Base-by-base conservation (phyloP, 805 yeast species). In the Lipomyces mesembrius region DNA sequence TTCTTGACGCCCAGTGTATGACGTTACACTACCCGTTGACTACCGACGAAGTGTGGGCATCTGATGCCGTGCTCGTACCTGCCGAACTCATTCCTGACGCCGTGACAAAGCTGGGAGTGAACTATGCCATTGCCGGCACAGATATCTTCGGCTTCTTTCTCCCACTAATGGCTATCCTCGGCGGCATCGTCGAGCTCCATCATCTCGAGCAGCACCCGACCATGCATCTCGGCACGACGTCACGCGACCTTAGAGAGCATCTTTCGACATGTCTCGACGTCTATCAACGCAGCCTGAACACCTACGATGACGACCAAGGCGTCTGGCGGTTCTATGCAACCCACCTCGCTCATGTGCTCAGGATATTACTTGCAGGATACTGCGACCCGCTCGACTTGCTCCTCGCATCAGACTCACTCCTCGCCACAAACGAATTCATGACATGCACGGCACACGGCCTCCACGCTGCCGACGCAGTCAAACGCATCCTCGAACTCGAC, bases 81-180 rank as follows among this genome's bases (percentile, higher is more conserved):
- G 53, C 60, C 22, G 61, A 54, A n/a, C 55, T 55, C 6, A 60
- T 54, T 7, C 58, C 60, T 4, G 67, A 52, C n/a, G 29, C 35
- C 2, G 20, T 25, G 27, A 27, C 60, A 3, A 60, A 60, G 27
- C 55, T 66, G 39, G 77, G 78, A 3, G 64, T 77, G 11, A 62
- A 72, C 17, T 77, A 71, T 62, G 64, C 67, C 6, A 73, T 74
- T 2, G 67, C 79, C 5, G 73, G 76, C 5, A 71, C 71, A n/a
- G 82, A 80, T 2, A 70, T 79, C 1, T 80, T 75, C 73, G 83
- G 83, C 1, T 80, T 79, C 76, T 75, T 78, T 61, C 65, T 80
- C 22, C 81, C 82, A 7, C 61, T 77, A 20, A 74, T 77, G 68
- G 72, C 75, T 27, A 63, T 80, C 12, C 71, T 79, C 57, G 81